These are phyloP conservation scores for Colletotrichum eremochloae DNA, from an alignment of 2,329 filamentous ascomycete species.

Conservation along the genomic window DNA sequence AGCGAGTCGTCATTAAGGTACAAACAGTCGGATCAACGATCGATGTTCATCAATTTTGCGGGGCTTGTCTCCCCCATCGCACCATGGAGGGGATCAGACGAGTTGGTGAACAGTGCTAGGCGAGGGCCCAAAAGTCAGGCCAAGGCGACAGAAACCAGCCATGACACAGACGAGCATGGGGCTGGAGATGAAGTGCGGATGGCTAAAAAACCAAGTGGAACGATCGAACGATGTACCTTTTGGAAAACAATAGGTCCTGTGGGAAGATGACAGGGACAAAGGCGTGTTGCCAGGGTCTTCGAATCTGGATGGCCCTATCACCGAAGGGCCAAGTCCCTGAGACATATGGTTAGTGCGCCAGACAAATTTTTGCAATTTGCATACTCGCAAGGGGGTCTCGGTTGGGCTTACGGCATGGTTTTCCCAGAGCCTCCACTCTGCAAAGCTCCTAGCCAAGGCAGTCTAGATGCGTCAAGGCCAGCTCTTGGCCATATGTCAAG, in stretches of 20 bases:
- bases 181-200: no score
- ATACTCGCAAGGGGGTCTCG: neutral
- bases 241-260: neutral
- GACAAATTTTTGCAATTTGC: neutral
- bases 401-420: conserved; percentile 27
- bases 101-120: neutral
- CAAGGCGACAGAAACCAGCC: neutral
- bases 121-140: neutral
- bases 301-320: neutral
- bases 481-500: neutral
- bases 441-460: conserved; percentile 24
- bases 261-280: neutral
- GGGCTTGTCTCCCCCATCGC: neutral
- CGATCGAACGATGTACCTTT: neutral
- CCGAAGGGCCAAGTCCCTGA: neutral
- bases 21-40: conserved; percentile 11
- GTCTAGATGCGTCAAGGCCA: neutral
- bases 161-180: no score
- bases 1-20: neutral
- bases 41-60: neutral
- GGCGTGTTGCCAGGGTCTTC: neutral
- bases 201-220: neutral
- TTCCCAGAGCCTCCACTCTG: conserved; percentile 16
- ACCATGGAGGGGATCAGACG: neutral
- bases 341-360: conserved; percentile 24